Conservation (phyloP, 257 asterid species). For the Pogostemon cablin region DNA sequence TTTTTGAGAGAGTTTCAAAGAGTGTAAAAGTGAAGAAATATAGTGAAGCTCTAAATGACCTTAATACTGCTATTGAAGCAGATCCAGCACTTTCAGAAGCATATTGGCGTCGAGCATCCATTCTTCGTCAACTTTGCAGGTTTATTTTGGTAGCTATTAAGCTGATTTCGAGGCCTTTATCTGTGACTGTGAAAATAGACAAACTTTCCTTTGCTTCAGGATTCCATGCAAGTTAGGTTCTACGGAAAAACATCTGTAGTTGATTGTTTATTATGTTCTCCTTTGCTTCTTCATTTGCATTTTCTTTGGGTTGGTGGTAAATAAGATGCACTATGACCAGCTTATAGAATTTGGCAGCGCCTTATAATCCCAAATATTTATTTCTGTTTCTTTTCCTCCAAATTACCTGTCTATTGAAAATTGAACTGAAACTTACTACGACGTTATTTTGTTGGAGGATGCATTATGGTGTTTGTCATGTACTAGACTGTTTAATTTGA, state of each 20-base stretch:
- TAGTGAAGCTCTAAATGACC: slow-evolving; percentile 72
- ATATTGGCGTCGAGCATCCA: slow-evolving; percentile 66
- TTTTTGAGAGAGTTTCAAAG: slow-evolving; percentile 73
- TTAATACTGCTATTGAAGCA: slow-evolving; percentile 75
- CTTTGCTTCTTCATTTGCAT: neutral
- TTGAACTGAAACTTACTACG: neutral
- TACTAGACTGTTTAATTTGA: slow-evolving; percentile 7
- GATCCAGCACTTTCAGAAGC: slow-evolving; percentile 84
- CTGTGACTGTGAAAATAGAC: neutral
- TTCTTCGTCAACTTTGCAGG: slow-evolving; percentile 91
- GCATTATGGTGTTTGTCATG: neutral
- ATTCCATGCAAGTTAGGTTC: neutral
- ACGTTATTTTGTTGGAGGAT: neutral
- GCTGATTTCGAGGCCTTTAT: neutral
- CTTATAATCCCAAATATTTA: neutral
- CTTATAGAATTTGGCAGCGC: slow-evolving; percentile 9
- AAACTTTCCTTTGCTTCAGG: neutral
- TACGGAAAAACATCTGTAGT: neutral
- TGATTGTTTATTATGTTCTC: neutral
- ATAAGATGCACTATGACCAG: neutral
- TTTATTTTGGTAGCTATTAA: slow-evolving; percentile 31
- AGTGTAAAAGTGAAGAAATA: slow-evolving; percentile 70
- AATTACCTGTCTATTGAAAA: neutral
- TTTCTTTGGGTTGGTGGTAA: slow-evolving; percentile 1
- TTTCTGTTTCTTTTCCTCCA: neutral